These are phyloP conservation scores for Tetrapyrgos nigripes DNA, from an alignment of 1,284 basidiomycete genomes.

Conservation along the genomic window DNA sequence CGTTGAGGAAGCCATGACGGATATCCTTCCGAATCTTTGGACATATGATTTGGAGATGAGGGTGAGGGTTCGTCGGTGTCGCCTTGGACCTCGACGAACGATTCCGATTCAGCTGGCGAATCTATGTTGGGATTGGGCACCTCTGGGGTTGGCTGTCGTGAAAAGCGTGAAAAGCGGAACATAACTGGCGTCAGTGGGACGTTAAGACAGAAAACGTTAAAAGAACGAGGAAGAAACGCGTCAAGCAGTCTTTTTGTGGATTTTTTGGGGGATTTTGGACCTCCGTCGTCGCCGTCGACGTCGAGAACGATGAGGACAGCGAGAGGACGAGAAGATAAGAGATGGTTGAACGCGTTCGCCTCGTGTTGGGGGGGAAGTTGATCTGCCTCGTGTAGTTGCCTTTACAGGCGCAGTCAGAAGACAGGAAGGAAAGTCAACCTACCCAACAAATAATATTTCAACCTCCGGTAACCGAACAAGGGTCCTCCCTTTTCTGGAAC, in stretches of 20 bases:
- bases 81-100: slow-evolving; percentile 22
- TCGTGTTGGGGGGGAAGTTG: slow-evolving; percentile 45
- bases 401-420: slow-evolving; percentile 30
- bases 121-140: slow-evolving; percentile 21
- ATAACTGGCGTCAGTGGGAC: slow-evolving; percentile 24
- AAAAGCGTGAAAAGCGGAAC: slow-evolving; percentile 50
- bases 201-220: slow-evolving; percentile 14
- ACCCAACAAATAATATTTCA: not conserved
- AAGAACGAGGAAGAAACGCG: slow-evolving; percentile 12
- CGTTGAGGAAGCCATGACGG: slow-evolving; percentile 82
- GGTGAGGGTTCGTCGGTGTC: slow-evolving; percentile 10
- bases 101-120: slow-evolving; percentile 33
- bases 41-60: slow-evolving; percentile 18
- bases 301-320: slow-evolving; percentile 25
- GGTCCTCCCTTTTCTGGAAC: slow-evolving; percentile 2
- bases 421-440: slow-evolving; percentile 5
- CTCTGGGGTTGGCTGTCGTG: slow-evolving; percentile 51
- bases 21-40: slow-evolving; percentile 70
- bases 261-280: slow-evolving; percentile 22
- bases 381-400: slow-evolving; percentile 50
- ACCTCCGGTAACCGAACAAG: slow-evolving; percentile 1
- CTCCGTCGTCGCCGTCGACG: slow-evolving; percentile 14
- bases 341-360: slow-evolving; percentile 39
- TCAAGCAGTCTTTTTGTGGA: slow-evolving; percentile 20
- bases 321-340: slow-evolving; percentile 27